Evolutionary conservation across 2,329 filamentous ascomycete genomes (phyloP), one percentile per base, ranked within the genome.

Genomic region (Aspergillus intermedius): DNA sequence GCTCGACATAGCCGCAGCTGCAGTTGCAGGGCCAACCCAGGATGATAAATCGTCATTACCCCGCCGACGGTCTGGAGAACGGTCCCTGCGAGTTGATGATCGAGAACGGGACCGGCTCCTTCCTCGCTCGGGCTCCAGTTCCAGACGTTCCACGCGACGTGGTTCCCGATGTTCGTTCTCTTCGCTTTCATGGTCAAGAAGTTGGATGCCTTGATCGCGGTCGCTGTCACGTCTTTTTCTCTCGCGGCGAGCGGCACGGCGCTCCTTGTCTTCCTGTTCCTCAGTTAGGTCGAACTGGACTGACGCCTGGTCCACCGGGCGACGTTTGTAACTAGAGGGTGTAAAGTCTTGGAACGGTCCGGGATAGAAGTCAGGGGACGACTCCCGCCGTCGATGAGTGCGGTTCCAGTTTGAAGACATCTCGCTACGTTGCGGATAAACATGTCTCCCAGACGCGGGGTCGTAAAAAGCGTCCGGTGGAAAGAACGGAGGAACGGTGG

Each of bases 251-350:
- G 60, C 60, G 13, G 61, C 59, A 28, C 62, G 61, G 45, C 65
- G 63, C 47, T 78, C 77, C 46, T 74, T 76, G 25, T 74, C 70
- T 32, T 67, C 69, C 62, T 82, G 78, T 58, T 81, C 78, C 42
- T 80, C 69, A 0, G 79, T 81, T 44, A 82, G 59, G 34, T 77
- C 74, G 54, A 83, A 83, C 47, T 77, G 75, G 6, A 83, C 81
- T 50, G 72, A 75, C 7, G 70, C 70, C 48, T 66, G 60, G 17
- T 72, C 69, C 56, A 63, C 69, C 3, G 52, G 47, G 19, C 65
- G 62, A 43, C 67, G 67, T 42, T 64, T 67, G 7, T 59, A 50
- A 8, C 55, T 60, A 7, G 63, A 54, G 4, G 54, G 43, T 1
- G 52, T 51, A 13, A 47, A 51, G 19, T 52, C 53, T 34, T 60